Conservation (phyloP, 2,329 filamentous ascomycete species). For the Sporothrix euskadiensis region DNA sequence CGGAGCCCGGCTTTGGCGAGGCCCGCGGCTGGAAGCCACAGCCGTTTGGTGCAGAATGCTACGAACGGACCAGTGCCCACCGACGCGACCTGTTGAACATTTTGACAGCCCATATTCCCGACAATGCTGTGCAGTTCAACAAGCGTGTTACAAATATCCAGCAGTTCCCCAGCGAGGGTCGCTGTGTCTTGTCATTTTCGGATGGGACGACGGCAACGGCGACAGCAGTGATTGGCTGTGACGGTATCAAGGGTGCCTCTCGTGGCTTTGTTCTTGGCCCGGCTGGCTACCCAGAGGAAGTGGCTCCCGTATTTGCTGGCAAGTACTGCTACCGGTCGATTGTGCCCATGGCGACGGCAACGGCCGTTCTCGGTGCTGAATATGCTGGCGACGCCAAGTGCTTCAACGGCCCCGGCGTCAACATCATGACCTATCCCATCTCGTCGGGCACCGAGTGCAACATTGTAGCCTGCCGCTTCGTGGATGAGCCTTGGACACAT, state of each 20-base stretch:
- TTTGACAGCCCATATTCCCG: conserved; percentile 41
- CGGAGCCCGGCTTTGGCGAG: conserved; percentile 44
- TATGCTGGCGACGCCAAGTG: conserved; percentile 29
- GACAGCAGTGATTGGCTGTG: conserved; percentile 56
- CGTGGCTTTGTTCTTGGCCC: conserved; percentile 52
- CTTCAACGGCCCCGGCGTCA: conserved; percentile 41
- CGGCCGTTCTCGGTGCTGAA: conserved; percentile 48
- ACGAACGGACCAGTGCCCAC: conserved; percentile 45
- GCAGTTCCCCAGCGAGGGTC: not conserved
- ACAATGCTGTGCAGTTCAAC: conserved; percentile 17
- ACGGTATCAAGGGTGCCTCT: conserved; percentile 62
- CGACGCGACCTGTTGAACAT: conserved; percentile 46
- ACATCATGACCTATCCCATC: conserved; percentile 40
- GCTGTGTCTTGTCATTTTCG: conserved; percentile 33
- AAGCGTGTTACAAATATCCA: conserved; percentile 23
- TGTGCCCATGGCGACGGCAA: conserved; percentile 48
- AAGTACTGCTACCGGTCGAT: conserved; percentile 63
- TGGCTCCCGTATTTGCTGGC: conserved; percentile 49
- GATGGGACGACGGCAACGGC: conserved; percentile 36
- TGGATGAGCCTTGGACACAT: conserved; percentile 21
- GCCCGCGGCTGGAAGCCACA: conserved; percentile 42
- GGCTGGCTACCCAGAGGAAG: not conserved
- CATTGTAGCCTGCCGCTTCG: conserved; percentile 30
- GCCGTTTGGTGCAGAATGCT: conserved; percentile 42
- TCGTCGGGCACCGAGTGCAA: conserved; percentile 29